Evolutionary conservation across 495 filamentous ascomycete species (phyloP).

Genomic region (Podospora australis): DNA sequence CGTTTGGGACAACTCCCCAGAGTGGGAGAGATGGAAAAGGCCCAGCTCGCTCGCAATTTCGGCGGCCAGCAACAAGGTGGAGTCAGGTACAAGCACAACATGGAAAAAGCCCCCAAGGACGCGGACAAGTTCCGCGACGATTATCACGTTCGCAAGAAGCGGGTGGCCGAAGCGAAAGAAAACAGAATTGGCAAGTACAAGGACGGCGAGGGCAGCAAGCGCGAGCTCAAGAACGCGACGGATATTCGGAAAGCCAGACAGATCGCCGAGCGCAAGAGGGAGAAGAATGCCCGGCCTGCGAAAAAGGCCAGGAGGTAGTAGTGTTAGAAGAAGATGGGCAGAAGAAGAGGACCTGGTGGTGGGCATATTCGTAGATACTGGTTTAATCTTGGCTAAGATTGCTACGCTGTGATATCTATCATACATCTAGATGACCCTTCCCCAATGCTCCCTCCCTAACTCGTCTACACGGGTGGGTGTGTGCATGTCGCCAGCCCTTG

Average conservation of each 20-base stretch:
- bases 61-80: conserved; percentile 42
- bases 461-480: no score
- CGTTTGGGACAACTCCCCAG: conserved; percentile 69
- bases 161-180: conserved; percentile 78
- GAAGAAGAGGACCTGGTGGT: no score
- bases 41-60: conserved; percentile 60
- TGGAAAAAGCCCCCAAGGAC: conserved; percentile 80
- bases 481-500: no score
- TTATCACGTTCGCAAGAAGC: conserved; percentile 85
- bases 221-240: conserved; percentile 71
- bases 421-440: no score
- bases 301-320: conserved; percentile 49
- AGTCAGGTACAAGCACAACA: conserved; percentile 69
- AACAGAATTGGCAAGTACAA: conserved; percentile 67
- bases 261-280: conserved; percentile 63
- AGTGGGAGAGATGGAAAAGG: conserved; percentile 71
- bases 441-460: no score
- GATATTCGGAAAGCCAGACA: conserved; percentile 79
- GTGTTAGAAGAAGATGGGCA: neutral
- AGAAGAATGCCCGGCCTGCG: conserved; percentile 79
- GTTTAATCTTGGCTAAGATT: no score
- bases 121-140: conserved; percentile 87
- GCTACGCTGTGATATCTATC: no score
- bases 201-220: conserved; percentile 57
- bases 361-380: no score